phyloP scores from a whole-genome alignment of 2,329 filamentous ascomycete genomes.

The Aureobasidium sp. region DNA sequence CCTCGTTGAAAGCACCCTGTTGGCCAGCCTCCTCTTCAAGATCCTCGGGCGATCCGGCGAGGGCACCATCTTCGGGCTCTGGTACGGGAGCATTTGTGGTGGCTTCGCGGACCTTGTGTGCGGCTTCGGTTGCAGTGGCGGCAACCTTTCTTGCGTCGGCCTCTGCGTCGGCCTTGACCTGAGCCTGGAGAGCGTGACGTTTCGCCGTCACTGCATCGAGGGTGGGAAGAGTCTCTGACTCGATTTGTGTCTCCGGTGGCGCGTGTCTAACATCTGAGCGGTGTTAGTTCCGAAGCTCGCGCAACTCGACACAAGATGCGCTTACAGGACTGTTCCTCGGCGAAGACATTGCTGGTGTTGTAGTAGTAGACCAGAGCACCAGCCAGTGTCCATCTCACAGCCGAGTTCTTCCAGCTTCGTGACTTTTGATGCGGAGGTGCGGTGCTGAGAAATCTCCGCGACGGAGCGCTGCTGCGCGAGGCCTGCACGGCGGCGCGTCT shows the following conservation, averaged over 20 bases:
- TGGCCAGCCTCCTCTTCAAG: constrained; percentile 76
- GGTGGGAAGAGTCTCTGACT: constrained; percentile 37
- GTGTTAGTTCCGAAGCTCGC: constrained; percentile 16
- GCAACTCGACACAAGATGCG: constrained; percentile 16
- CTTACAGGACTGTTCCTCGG: constrained; percentile 72
- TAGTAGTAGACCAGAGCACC: constrained; percentile 82
- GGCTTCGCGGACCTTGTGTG: constrained; percentile 1
- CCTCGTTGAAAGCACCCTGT: constrained; percentile 93
- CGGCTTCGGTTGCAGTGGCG: constrained; percentile 12
- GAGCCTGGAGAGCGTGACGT: constrained; percentile 29
- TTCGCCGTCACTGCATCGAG: constrained; percentile 40
- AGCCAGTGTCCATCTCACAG: constrained; percentile 67
- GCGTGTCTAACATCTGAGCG: constrained; percentile 26
- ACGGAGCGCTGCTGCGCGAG: constrained; percentile 29
- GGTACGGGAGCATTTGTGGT: constrained; percentile 17
- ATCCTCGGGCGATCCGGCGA: constrained; percentile 40
- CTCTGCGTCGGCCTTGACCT: constrained; percentile 27
- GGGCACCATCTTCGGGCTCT: constrained; percentile 25
- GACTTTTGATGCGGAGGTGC: constrained; percentile 57
- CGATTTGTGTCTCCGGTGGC: constrained; percentile 35
- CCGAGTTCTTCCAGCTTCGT: constrained; percentile 74
- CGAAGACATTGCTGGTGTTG: constrained; percentile 81
- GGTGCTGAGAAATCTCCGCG: constrained; percentile 50
- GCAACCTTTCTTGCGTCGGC: constrained; percentile 21
- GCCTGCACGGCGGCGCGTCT: constrained; percentile 34